Percentiles rank a stretch among this genome's conserved stretches.
These are phyloP conservation scores for Prunus davidiana DNA, from an alignment of 306 rosid genomes.

Conservation along the genomic window DNA sequence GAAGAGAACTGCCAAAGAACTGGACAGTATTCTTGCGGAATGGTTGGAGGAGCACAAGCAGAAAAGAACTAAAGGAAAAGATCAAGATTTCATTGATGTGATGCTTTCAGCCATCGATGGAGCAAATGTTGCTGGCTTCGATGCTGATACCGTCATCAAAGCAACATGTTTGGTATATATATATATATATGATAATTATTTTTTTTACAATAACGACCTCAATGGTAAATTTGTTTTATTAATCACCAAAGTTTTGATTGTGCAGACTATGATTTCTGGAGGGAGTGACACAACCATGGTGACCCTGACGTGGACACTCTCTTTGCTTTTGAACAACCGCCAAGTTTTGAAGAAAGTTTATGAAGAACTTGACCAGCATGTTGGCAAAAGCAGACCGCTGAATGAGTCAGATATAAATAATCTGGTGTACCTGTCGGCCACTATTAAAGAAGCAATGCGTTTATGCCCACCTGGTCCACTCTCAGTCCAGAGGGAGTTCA, in stretches of 20 bases:
- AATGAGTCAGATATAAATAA: neutral
- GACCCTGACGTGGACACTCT: constrained; percentile 36
- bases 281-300: constrained; percentile 47
- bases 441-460: constrained; percentile 44
- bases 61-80: too few species aligned
- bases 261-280: constrained; percentile 38
- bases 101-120: constrained; percentile 25
- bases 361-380: too few species aligned
- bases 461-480: constrained; percentile 11
- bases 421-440: constrained; percentile 47
- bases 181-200: too few species aligned
- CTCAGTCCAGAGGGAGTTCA: constrained; percentile 28
- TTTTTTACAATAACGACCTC: too few species aligned
- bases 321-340: too few species aligned
- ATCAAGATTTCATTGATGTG: constrained; percentile 8
- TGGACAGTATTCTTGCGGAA: constrained; percentile 10
- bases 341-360: too few species aligned
- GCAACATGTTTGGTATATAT: constrained; percentile 7
- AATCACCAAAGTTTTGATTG: neutral
- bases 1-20: constrained; percentile 24
- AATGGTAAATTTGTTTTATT: neutral
- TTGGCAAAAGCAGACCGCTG: too few species aligned
- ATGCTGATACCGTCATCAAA: too few species aligned
- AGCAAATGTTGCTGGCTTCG: constrained; percentile 12
- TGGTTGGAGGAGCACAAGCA: constrained; percentile 12